Evolutionary conservation across 169 alveolate genomes (phyloP).

Genomic region (Babesia ovis): DNA sequence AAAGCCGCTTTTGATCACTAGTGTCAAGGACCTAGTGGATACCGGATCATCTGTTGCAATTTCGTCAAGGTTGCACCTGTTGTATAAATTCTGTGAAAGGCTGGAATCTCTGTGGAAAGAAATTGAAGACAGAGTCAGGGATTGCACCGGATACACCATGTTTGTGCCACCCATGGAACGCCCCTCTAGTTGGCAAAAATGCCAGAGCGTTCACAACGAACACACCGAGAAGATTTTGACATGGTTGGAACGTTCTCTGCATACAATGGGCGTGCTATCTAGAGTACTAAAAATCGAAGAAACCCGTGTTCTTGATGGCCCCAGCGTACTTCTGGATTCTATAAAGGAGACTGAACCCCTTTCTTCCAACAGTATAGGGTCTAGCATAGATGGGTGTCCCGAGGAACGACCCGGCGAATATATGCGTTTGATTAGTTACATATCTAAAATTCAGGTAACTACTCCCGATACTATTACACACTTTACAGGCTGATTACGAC

Average conservation of each 20-base stretch:
- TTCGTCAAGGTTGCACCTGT: conserved; percentile 8
- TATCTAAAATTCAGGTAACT: conserved; percentile 43
- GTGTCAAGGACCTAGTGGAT: neutral
- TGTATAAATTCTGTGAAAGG: conserved; percentile 14
- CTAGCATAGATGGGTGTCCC: neutral
- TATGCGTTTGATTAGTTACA: conserved; percentile 34
- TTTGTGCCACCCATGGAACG: conserved; percentile 18
- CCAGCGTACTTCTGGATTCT: conserved; percentile 28
- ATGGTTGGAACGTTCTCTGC: conserved; percentile 56
- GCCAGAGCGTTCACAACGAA: conserved; percentile 33
- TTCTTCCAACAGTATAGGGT: neutral
- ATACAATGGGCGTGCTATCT: conserved; percentile 34
- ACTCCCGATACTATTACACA: neutral
- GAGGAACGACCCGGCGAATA: conserved; percentile 44
- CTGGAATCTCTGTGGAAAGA: conserved; percentile 27
- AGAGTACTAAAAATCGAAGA: conserved; percentile 18
- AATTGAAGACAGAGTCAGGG: conserved; percentile 17
- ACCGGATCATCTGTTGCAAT: conserved; percentile 23
- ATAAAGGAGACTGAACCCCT: conserved; percentile 32
- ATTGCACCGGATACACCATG: conserved; percentile 28
- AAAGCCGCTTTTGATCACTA: neutral
- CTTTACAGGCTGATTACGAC: conserved; percentile 42
- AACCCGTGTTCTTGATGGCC: conserved; percentile 5
- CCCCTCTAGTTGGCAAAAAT: conserved; percentile 48
- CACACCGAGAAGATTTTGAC: conserved; percentile 39